Conservation (phyloP, 179 eudicot species). For the Drosera spatulata region DNA sequence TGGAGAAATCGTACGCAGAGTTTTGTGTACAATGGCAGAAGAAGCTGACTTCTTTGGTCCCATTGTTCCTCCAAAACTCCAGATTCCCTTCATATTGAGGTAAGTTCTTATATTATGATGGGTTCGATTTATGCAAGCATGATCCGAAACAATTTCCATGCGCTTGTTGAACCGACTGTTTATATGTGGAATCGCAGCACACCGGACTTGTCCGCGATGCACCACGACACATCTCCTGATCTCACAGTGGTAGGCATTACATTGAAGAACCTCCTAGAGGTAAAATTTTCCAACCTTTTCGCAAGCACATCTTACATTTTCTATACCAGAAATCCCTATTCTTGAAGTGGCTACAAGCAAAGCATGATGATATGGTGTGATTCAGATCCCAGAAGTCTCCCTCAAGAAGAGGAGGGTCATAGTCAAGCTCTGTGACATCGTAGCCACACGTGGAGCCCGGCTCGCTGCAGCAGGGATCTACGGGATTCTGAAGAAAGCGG, state of each 20-base stretch:
- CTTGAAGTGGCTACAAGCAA: neutral
- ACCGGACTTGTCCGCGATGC: slow-evolving; percentile 65
- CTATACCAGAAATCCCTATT: neutral
- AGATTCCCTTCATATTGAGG: slow-evolving; percentile 40
- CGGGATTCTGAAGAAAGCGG: slow-evolving; percentile 69
- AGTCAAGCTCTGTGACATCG: slow-evolving; percentile 49
- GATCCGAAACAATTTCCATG: neutral
- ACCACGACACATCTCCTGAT: slow-evolving; percentile 53
- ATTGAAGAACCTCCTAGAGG: slow-evolving; percentile 47
- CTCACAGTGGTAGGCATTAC: slow-evolving; percentile 39
- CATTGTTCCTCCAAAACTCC: slow-evolving; percentile 32
- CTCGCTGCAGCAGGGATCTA: slow-evolving; percentile 84
- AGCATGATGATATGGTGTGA: neutral
- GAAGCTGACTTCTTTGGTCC: slow-evolving; percentile 59
- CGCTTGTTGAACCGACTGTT: neutral
- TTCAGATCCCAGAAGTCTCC: slow-evolving; percentile 40
- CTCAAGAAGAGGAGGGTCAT: slow-evolving; percentile 58
- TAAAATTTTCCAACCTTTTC: slow-evolving; percentile 20
- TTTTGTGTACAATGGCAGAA: slow-evolving; percentile 43
- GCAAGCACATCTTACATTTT: neutral
- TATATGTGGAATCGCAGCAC: slow-evolving; percentile 24
- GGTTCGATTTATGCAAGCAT: no score
- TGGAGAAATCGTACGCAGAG: slow-evolving; percentile 79
- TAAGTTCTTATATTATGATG: slow-evolving; percentile 7
- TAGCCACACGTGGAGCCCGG: slow-evolving; percentile 65